Base-by-base conservation (phyloP, 108 stramenopile genomes). In the Cyclotella kingstonii region DNA sequence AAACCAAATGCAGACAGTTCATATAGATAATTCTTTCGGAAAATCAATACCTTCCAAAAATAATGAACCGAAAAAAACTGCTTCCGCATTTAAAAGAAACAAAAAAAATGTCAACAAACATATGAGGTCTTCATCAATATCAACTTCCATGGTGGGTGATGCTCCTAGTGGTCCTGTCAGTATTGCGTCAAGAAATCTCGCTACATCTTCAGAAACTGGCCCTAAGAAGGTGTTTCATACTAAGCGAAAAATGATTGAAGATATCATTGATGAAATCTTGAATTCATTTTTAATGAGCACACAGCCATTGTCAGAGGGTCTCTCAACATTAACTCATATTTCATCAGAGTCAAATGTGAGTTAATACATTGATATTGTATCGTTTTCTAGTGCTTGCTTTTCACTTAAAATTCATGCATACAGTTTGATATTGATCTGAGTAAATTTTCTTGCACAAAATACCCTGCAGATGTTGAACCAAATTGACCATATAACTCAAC, bases 211-310 rank as follows among this genome's bases (percentile, higher is more conserved):
- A 17, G 22, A 35, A 66, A 74, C 22, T 43, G 60, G 28, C 53
- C 55, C 18, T 45, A 8, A 19, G 22, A 30, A 21, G 4, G 42
- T 25, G n/a, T 9, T 45, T 52, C 28, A 22, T 31, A 30, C 27
- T 2, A 44, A 52, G 2, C 45, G 25, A 46, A 14, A 35, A 47
- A 60, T 14, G 26, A 48, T 92, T 43, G 86, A 92, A 77, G 79
- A 85, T 12, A 78, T 79, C 23, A 65, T 89, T 27, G 84, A 92
- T 70, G 66, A 56, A 5, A 92, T 92, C 23, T 64, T 93, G 15
- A 60, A 85, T 34, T 54, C 75, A 3, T 86, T 89, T 46, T 54
- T 91, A 40, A 45, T 73, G 5, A 53, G 60, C 46, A 52, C 48
- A 17, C 45, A 77, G 10, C 76, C 84, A 27, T 74, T 93, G n/a